Evolutionary conservation across 176 grass and related monocot species (phyloP), one percentile per base, ranked within the genome.

Genomic region (Oryza longistaminata): DNA sequence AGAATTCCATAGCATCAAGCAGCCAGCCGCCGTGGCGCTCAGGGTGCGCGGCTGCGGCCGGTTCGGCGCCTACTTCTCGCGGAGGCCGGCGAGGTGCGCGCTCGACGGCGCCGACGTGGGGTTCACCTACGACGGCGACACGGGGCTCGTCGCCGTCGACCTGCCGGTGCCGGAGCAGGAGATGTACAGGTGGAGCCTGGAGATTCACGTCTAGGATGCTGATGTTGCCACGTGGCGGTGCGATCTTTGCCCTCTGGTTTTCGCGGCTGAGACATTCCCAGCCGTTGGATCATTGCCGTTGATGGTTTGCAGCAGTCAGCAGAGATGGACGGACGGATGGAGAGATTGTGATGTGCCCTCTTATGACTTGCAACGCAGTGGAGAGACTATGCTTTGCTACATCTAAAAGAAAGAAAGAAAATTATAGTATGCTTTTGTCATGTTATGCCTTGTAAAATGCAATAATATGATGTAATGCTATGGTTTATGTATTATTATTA

Each of bases 61-160:
- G 40, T 95, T 97, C 70, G 95, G 95, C 12, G 88, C 90, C 0
- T 97, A 95, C 89, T 93, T 75, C 60, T 87, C 92, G 10, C 85
- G 83, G 73, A 86, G 42, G 66, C 94, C 94, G 4, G 66, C 61
- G 53, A 91, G 64, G 21, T 97, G 92, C 69, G 21, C 26, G 4
- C 12, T 95, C 24, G 90, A 93, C 90, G 73, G 75, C 6, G 84
- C 3, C 8, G 85, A 93, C 7, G 79, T 88, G 43, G 77, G 68
- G 52, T 93, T 95, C 79, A 22, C 35, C 71, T 93, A 91, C 40
- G 87, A 95, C 35, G 24, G 46, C 0, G 66, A 22, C 16, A 88
- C 67, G 3, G 91, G 95, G 4, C 88, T 97, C 22, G n/a, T 95
- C 64, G 53, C 68, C 43, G 31, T 95, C 7, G 73, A 97, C 11